Evolutionary conservation across 164 flowering plant genomes (phyloP).

Genomic region (Houttuynia cordata): DNA sequence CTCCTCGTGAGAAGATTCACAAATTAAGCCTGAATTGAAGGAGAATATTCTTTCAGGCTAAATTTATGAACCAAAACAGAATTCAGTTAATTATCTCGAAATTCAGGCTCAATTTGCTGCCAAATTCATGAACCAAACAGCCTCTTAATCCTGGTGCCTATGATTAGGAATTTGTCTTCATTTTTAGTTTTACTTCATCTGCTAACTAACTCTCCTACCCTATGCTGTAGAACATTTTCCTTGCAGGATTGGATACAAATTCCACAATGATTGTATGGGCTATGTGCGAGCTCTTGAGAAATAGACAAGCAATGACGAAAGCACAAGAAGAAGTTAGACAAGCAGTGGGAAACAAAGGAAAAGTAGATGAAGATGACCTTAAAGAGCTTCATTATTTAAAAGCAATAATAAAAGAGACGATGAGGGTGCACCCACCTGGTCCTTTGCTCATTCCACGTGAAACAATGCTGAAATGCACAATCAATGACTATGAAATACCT

Average conservation of each 20-base stretch:
- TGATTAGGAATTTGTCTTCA: neutral
- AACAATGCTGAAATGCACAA: neutral
- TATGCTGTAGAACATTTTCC: neutral
- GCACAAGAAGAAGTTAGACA: neutral
- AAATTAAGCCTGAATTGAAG: too few species aligned
- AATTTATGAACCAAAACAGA: too few species aligned
- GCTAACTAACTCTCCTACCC: too few species aligned
- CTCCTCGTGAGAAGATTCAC: too few species aligned
- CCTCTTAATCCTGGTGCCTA: too few species aligned
- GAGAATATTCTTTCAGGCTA: too few species aligned
- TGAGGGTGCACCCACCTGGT: neutral
- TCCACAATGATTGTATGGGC: neutral
- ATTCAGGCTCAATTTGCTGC: too few species aligned
- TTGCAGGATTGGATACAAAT: neutral
- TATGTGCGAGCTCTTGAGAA: neutral
- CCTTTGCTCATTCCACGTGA: neutral
- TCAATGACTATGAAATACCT: conserved; percentile 15
- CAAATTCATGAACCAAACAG: too few species aligned
- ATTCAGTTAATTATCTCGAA: too few species aligned
- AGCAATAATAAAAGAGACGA: neutral
- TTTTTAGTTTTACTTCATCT: neutral
- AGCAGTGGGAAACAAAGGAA: neutral
- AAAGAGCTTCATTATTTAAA: neutral
- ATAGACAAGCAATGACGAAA: neutral
- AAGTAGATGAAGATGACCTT: conserved; percentile 1